phyloP scores from a whole-genome alignment of 2,329 filamentous ascomycete genomes.

The Cadophora luteo-olivacea region DNA sequence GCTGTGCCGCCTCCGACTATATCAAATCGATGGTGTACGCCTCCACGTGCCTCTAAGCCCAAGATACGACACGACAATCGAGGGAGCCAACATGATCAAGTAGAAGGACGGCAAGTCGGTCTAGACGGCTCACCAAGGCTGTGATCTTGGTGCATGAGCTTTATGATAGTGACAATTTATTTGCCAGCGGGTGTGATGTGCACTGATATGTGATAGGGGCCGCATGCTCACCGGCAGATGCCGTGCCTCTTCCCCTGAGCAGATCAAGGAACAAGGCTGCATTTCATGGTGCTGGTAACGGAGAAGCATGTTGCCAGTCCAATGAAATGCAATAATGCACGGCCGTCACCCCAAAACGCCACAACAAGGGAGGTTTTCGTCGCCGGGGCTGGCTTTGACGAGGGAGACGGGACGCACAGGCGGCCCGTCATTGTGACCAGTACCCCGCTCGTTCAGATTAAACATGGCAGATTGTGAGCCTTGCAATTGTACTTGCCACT shows the following conservation, averaged over 20 bases:
- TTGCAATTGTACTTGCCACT: background rate
- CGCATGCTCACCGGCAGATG: background rate
- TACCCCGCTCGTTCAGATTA: conserved; percentile 2
- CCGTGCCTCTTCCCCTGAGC: conserved; percentile 1
- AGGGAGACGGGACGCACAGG: background rate
- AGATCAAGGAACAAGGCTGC: conserved; percentile 4
- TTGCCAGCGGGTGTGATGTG: background rate
- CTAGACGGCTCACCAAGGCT: conserved; percentile 6
- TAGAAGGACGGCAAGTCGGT: background rate
- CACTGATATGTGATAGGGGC: background rate
- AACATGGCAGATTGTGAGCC: background rate
- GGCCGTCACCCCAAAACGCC: background rate
- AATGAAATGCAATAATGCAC: background rate
- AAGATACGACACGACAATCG: background rate
- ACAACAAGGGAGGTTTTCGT: background rate
- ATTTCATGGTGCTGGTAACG: background rate
- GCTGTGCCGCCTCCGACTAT: conserved; percentile 6
- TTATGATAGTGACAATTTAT: background rate
- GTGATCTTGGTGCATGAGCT: background rate
- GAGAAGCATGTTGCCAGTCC: background rate
- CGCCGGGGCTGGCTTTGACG: background rate
- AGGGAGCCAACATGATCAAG: background rate
- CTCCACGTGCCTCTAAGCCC: background rate
- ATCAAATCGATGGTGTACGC: conserved; percentile 1
- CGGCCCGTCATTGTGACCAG: background rate